A percentile compares a stretch with the other conserved stretches of the same genome.
These are phyloP conservation scores for Glycyrrhiza uralensis DNA, from an alignment of 306 rosid species.

Conservation along the genomic window DNA sequence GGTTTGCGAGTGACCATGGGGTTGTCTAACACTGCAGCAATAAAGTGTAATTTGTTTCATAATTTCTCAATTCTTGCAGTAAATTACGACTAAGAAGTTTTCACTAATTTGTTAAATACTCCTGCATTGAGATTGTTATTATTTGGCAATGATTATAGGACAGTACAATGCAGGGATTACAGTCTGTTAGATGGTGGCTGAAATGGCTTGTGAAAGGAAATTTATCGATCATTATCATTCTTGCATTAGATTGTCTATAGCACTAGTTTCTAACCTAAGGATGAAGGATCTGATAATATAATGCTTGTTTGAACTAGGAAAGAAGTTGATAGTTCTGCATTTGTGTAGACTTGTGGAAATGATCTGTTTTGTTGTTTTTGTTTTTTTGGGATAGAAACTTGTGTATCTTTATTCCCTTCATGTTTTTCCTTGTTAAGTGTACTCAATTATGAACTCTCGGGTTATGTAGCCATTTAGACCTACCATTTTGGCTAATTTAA, in stretches of 20 bases:
- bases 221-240: background rate
- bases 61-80: background rate
- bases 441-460: background rate
- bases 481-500: background rate
- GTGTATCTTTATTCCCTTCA: background rate
- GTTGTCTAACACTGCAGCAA: conserved; percentile 4
- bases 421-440: background rate
- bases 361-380: background rate
- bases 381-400: background rate
- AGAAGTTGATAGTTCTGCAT: conserved; percentile 9
- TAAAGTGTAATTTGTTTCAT: background rate
- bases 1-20: background rate
- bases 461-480: conserved; percentile 1
- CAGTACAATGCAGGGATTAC: background rate
- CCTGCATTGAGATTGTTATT: background rate
- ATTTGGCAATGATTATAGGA: background rate
- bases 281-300: background rate
- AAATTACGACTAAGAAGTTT: background rate
- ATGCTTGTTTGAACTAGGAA: background rate
- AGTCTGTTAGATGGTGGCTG: conserved; percentile 2
- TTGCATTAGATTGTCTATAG: conserved; percentile 7
- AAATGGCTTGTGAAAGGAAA: conserved; percentile 22
- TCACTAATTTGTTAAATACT: background rate
- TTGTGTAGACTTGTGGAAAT: background rate
- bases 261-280: background rate